Evolutionary conservation across 495 filamentous ascomycete genomes (phyloP), one percentile per base, ranked within the genome.

Genomic region (Opeltia flavorubescens): DNA sequence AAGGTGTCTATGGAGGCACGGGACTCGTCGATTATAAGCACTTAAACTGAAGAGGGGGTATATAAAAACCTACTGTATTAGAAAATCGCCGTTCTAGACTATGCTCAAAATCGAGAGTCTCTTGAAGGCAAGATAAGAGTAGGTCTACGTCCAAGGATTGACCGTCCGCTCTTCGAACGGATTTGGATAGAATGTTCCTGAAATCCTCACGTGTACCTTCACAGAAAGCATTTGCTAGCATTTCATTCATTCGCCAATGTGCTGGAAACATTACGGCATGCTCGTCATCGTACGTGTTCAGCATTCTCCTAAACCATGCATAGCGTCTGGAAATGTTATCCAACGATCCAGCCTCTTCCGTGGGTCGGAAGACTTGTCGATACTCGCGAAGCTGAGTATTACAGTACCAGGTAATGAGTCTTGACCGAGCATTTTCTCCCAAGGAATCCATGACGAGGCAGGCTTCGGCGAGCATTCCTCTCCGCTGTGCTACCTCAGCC

Each of bases 41-140:
- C 23, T 38, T 33, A 36, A 12, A 21, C 12, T 50, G 5, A 45
- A 42, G 24, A 41, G n/a, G 1, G 21, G 13, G 1, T 4, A 25
- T 15, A 41, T 21, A 2, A 13, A 21, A 8, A 54, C 67, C 50
- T 45, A 72, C 72, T 41, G 86, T 77, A 59, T 66, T 81, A 1
- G 81, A 70, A 62, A 96, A 96, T 12, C 85, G 77, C 29, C 78
- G 71, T 57, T 98, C 91, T 12, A 98, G 70, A 38, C 76, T 81
- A 59, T 96, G 89, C 62, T 98, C 91, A 59, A 98, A 98, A 55
- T 98, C 86, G 54, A 98, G 76, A 1, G 91, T 98, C 65, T 98
- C 93, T 55, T 96, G 89, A 43, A 98, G 67, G 56, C 91, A 95
- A 12, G 83, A 86, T 15, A 98, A 75, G 28, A 98, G 64, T 44